Conservation (phyloP, 371 early-diverging fungal species). For the Chytridium lagenaria region DNA sequence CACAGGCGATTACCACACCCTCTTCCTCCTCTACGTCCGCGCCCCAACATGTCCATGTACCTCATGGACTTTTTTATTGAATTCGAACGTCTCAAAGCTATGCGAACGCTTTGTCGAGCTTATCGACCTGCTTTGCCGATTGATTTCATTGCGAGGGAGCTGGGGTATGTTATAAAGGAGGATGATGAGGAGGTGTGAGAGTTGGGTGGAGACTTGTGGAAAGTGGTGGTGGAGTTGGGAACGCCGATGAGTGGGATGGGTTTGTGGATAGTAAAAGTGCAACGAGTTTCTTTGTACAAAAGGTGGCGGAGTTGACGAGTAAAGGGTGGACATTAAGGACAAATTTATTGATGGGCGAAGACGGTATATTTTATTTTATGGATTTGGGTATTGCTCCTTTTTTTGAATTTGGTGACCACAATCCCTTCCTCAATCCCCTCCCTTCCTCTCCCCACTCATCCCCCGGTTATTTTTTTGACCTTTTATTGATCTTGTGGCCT, state of each 20-base stretch:
- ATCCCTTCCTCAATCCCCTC: too few relatives aligned
- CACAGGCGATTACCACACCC: slow-evolving; percentile 77
- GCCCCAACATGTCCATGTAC: slow-evolving; percentile 86
- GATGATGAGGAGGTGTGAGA: slow-evolving; percentile 17
- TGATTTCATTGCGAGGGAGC: slow-evolving; percentile 37
- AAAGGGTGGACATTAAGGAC: slow-evolving; percentile 55
- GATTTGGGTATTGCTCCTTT: too few relatives aligned
- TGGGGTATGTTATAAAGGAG: slow-evolving; percentile 42
- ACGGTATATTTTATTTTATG: too few relatives aligned
- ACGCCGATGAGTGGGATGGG: slow-evolving; percentile 20
- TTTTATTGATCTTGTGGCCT: too few relatives aligned
- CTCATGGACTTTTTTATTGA: slow-evolving; percentile 89
- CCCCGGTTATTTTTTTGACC: too few relatives aligned
- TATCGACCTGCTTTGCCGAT: slow-evolving; percentile 45
- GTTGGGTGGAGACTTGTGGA: slow-evolving; percentile 27
- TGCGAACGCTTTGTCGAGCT: slow-evolving; percentile 39
- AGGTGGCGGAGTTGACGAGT: slow-evolving; percentile 25
- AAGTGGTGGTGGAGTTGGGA: slow-evolving; percentile 32
- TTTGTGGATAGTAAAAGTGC: slow-evolving; percentile 44
- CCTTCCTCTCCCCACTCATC: too few relatives aligned
- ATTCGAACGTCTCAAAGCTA: slow-evolving; percentile 79
- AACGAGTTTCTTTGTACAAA: slow-evolving; percentile 28
- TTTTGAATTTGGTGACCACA: too few relatives aligned
- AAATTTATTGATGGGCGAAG: slow-evolving; percentile 41
- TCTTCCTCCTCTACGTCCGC: slow-evolving; percentile 76